Evolutionary conservation across 192 early-diverging fungal species (phyloP).

Genomic region (Rhizophlyctis rosea): DNA sequence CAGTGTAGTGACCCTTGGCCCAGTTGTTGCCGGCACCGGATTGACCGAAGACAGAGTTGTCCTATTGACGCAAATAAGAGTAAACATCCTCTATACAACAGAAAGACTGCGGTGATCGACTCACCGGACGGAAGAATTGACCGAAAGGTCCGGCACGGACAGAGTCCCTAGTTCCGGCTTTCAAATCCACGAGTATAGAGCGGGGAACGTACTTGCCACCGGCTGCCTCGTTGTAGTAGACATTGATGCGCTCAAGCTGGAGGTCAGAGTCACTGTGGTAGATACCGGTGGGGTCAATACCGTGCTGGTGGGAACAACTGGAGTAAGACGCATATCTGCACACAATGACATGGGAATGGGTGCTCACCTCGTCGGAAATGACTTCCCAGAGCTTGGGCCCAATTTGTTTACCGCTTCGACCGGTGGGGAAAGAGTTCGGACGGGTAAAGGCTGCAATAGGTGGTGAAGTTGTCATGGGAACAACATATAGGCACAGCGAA

Average conservation of each 20-base stretch:
- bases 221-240: not conserved
- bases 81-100: no score
- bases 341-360: no score
- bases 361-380: constrained; percentile 51
- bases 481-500: no score
- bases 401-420: constrained; percentile 84
- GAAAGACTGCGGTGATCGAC: no score
- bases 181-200: constrained; percentile 87
- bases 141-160: constrained; percentile 74
- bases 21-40: constrained; percentile 99
- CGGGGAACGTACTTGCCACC: constrained; percentile 24
- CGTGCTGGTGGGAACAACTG: constrained; percentile 61
- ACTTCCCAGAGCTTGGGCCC: constrained; percentile 78
- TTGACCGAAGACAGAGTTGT: constrained; percentile 95
- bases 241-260: constrained; percentile 63
- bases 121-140: constrained; percentile 81
- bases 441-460: no score
- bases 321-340: no score
- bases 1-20: constrained; percentile 99
- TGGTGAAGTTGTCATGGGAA: no score
- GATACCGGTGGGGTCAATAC: constrained; percentile 71
- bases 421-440: no score
- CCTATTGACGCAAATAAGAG: no score
- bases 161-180: constrained; percentile 89
- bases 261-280: constrained; percentile 77